Conservation (phyloP, 2,329 filamentous ascomycete genomes). For the Xenoacremonium recifei region DNA sequence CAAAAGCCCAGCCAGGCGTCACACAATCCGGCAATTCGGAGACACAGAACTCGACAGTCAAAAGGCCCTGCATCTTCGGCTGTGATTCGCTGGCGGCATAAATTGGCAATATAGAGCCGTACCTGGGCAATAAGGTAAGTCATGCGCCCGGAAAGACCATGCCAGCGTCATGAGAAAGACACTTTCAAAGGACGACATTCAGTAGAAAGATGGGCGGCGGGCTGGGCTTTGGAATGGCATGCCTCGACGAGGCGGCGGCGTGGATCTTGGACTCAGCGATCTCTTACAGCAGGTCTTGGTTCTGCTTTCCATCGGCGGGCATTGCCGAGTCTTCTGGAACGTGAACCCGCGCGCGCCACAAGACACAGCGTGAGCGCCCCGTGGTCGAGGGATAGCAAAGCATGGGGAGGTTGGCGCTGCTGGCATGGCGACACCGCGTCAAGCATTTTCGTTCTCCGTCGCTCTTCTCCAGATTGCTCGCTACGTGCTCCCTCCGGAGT, state of each 20-base stretch:
- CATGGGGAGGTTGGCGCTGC: too few relatives aligned
- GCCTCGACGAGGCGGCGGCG: not conserved
- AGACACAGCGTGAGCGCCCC: too few relatives aligned
- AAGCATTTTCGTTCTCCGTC: not conserved
- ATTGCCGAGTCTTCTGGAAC: not conserved
- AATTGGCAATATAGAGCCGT: slow-evolving; percentile 14
- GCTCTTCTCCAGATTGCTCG: too few relatives aligned
- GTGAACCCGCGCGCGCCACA: not conserved
- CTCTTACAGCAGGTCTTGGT: not conserved
- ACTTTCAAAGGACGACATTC: too few relatives aligned
- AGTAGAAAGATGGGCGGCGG: slow-evolving; percentile 1
- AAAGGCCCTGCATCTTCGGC: slow-evolving; percentile 1
- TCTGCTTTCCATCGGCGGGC: too few relatives aligned
- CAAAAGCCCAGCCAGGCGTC: too few relatives aligned
- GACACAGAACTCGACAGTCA: too few relatives aligned
- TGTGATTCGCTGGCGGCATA: slow-evolving; percentile 15
- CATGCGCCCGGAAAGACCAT: too few relatives aligned
- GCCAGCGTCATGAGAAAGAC: too few relatives aligned
- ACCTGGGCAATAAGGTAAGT: too few relatives aligned
- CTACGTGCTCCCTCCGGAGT: too few relatives aligned
- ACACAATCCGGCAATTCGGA: too few relatives aligned
- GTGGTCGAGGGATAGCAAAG: not conserved
- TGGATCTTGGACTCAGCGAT: not conserved
- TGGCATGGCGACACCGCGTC: not conserved
- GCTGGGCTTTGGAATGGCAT: not conserved